Percentiles rank a stretch among this genome's conserved stretches.
phyloP scores from a whole-genome alignment of 768 basidiomycete species.

The Leccinum arenicola region DNA sequence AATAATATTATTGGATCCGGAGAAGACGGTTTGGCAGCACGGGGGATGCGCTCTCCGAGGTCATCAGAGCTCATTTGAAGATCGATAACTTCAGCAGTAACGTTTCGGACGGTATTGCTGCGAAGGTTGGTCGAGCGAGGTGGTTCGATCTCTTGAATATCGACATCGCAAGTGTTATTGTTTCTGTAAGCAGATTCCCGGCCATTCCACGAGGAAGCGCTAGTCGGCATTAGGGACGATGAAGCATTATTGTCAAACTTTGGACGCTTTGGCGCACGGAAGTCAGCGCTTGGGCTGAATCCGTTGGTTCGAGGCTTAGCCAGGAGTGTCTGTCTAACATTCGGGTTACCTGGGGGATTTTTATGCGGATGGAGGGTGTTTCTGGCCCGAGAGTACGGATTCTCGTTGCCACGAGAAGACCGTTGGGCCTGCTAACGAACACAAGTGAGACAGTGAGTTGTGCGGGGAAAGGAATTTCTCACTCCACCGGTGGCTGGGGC shows the following conservation, averaged over 20 bases:
- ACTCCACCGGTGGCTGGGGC: constrained; percentile 14
- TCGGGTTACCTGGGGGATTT: constrained; percentile 22
- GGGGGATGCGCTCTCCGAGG: constrained; percentile 20
- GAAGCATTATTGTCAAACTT: constrained; percentile 13
- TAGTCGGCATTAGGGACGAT: neutral
- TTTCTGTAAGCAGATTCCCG: neutral
- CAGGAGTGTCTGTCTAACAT: constrained; percentile 19
- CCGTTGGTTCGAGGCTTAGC: neutral
- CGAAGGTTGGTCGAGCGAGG: neutral
- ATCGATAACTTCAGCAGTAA: constrained; percentile 21
- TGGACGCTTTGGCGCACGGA: constrained; percentile 22
- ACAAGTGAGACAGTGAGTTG: constrained; percentile 6
- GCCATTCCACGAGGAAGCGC: neutral
- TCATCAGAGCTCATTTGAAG: constrained; percentile 22
- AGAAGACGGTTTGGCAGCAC: constrained; percentile 14
- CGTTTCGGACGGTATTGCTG: constrained; percentile 3
- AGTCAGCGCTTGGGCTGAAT: neutral
- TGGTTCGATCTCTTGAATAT: constrained; percentile 20
- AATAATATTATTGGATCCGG: constrained; percentile 22
- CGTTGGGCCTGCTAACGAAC: constrained; percentile 8
- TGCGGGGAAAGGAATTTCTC: constrained; percentile 6
- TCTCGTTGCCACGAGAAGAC: constrained; percentile 8
- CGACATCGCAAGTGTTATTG: constrained; percentile 11
- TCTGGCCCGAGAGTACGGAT: constrained; percentile 4
- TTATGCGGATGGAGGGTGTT: neutral